phyloP scores from a whole-genome alignment of 768 basidiomycete species.

The Tulasnella sp. region DNA sequence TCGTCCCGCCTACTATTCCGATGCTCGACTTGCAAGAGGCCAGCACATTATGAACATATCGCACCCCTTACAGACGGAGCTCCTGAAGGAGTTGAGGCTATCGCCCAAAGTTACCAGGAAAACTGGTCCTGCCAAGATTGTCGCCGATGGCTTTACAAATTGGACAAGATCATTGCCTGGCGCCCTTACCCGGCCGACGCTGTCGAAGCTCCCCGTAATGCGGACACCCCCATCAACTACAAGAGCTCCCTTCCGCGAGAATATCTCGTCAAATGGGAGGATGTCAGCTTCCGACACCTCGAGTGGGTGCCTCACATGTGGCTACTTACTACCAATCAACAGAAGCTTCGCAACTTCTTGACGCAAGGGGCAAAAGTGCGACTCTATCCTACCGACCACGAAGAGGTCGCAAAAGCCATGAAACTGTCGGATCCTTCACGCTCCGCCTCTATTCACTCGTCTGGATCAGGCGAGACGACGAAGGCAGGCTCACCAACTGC shows the following conservation, averaged over 20 bases:
- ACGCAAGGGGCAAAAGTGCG: slow-evolving; percentile 53
- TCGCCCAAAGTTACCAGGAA: slow-evolving; percentile 53
- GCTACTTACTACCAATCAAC: slow-evolving; percentile 55
- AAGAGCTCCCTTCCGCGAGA: slow-evolving; percentile 67
- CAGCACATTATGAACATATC: slow-evolving; percentile 72
- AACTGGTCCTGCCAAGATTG: slow-evolving; percentile 73
- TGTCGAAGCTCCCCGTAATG: slow-evolving; percentile 36
- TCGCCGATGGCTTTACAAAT: slow-evolving; percentile 48
- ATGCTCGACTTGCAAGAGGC: slow-evolving; percentile 71
- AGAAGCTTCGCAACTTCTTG: slow-evolving; percentile 70
- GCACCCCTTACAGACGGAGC: slow-evolving; percentile 33
- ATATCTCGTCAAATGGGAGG: slow-evolving; percentile 86
- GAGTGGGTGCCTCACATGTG: slow-evolving; percentile 93
- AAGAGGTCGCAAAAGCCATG: slow-evolving; percentile 20
- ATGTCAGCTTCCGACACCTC: slow-evolving; percentile 57
- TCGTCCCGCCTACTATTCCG: slow-evolving; percentile 49
- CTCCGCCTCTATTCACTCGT: background rate
- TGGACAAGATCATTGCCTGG: slow-evolving; percentile 90
- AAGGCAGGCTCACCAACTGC: slow-evolving; percentile 29
- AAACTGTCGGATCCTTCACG: background rate
- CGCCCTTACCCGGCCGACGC: slow-evolving; percentile 63
- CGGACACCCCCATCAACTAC: slow-evolving; percentile 35
- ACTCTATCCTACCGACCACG: slow-evolving; percentile 39
- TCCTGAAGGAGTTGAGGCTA: slow-evolving; percentile 27
- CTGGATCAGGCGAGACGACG: slow-evolving; percentile 32